Conservation (phyloP, 2,329 filamentous ascomycete genomes). For the Alternaria ethzedia region DNA sequence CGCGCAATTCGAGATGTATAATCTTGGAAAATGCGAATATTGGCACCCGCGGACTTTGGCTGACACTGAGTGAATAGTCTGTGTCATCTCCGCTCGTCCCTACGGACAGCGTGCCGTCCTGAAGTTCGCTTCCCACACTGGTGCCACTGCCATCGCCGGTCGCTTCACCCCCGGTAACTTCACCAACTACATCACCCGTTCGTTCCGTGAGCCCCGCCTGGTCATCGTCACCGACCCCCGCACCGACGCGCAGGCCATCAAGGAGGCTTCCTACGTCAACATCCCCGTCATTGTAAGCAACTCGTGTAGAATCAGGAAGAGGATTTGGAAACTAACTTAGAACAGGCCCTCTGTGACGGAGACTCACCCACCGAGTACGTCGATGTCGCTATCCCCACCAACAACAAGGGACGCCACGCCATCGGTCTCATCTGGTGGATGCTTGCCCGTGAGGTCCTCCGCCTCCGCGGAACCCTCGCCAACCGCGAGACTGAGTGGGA, state of each 20-base stretch:
- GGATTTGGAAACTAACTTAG: conserved; percentile 10
- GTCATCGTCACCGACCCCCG: conserved; percentile 99
- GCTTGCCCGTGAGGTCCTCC: conserved; percentile 98
- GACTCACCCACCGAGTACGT: conserved; percentile 99
- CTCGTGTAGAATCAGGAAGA: background rate
- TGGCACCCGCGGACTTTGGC: conserved; percentile 1
- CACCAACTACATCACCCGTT: conserved; percentile 99
- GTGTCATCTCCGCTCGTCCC: conserved; percentile 98
- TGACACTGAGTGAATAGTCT: conserved; percentile 36
- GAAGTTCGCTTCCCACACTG: conserved; percentile 99
- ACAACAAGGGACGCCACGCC: conserved; percentile 99
- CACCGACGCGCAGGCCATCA: conserved; percentile 99
- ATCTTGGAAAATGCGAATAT: conserved; percentile 6
- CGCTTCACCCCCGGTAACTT: conserved; percentile 99
- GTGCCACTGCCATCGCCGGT: conserved; percentile 96
- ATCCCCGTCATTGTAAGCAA: conserved; percentile 83
- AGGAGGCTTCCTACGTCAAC: conserved; percentile 99
- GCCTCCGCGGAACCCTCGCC: conserved; percentile 95
- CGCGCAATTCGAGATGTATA: conserved; percentile 5
- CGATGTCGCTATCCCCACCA: conserved; percentile 99
- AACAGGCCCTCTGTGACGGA: conserved; percentile 89
- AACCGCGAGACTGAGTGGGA: conserved; percentile 98
- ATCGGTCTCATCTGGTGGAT: conserved; percentile 99
- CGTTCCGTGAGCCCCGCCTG: conserved; percentile 99
- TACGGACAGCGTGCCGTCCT: conserved; percentile 99